Evolutionary conservation across 139 green algal genomes (phyloP), one percentile per base, ranked within the genome.

Genomic region (Chlorella sp.): DNA sequence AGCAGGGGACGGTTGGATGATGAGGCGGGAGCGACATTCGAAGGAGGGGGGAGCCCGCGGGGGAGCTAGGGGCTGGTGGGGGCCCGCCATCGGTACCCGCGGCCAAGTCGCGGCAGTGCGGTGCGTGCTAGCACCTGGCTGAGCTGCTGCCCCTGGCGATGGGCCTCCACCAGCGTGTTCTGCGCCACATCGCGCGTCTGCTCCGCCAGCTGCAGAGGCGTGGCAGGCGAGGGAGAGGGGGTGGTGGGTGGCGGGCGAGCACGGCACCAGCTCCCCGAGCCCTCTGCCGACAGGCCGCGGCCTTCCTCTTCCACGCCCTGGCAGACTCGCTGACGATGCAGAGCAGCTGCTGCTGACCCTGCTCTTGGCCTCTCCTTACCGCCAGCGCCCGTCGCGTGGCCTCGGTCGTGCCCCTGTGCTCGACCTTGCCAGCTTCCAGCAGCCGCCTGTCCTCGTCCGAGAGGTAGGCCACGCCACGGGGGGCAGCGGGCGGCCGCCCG

Each of bases 381-480:
- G 81, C 45, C 46, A 83, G 62, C 6, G 71, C 71, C 7, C 77
- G 48, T 36, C 48, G 38, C 2, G 77, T 62, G 5, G 71, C 35
- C 8, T 43, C 72, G 14, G 77, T 83, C 4, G 77, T 83, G 61
- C 81, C 77, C 17, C 61, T 50, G 73, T 83, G 77, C 45, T 74
- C 55, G 11, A 38, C 36, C 50, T 83, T 83, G 7, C 71, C 77
- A 17, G 14, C 2, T 1, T 83, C 77, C 9, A 83, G 56, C 71
- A 69, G n/a, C 43, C 36, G n/a, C 3, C 56, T 56, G 19, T 83
- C 71, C 1, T 77, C 77, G 4, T 8, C 29, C 12, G 27, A 46
- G 5, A 78, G 41, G 27, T 45, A 45, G 3, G 46, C n/a, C n/a
- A n/a, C n/a, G n/a, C n/a, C n/a, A n/a, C n/a, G n/a, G n/a, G n/a